Evolutionary conservation across 1,284 basidiomycete genomes (phyloP).

Genomic region (Ustilago esculenta): DNA sequence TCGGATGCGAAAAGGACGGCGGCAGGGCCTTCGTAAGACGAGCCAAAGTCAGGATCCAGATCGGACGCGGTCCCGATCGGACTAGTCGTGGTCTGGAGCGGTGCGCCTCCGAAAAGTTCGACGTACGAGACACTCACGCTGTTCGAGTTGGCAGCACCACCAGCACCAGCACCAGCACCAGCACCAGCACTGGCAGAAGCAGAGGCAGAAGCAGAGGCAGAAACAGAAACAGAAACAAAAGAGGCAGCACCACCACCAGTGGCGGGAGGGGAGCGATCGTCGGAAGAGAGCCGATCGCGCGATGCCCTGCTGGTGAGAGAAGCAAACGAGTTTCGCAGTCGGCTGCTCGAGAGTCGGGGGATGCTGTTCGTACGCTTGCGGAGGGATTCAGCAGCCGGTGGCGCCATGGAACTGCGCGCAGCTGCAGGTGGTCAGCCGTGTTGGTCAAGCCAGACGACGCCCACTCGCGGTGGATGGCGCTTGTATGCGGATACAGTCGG

Average conservation of each 20-base stretch:
- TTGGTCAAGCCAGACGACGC: not conserved
- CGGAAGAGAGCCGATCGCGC: conserved; percentile 14
- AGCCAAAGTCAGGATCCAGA: conserved; percentile 26
- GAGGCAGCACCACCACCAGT: conserved; percentile 7
- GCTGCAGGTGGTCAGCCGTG: not conserved
- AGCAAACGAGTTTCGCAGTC: conserved; percentile 20
- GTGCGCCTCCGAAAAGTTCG: conserved; percentile 29
- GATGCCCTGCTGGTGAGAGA: conserved; percentile 24
- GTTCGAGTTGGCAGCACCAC: too few species aligned
- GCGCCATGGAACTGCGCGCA: conserved; percentile 12
- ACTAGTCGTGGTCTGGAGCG: conserved; percentile 28
- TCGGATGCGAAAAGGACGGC: conserved; percentile 5
- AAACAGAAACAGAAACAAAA: not conserved
- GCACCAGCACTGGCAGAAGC: too few species aligned
- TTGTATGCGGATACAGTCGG: not conserved
- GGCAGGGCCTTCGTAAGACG: conserved; percentile 35
- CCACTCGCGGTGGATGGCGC: not conserved
- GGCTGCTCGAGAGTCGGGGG: conserved; percentile 15
- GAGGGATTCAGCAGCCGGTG: conserved; percentile 18
- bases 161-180: too few species aligned
- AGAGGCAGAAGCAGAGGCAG: not conserved
- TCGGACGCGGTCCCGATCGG: conserved; percentile 18
- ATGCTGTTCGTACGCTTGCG: conserved; percentile 36
- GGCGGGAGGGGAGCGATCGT: conserved; percentile 14
- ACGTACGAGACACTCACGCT: conserved; percentile 16